Evolutionary conservation across 371 early-diverging fungal species (phyloP).

Genomic region (Sporodiniella umbellata): DNA sequence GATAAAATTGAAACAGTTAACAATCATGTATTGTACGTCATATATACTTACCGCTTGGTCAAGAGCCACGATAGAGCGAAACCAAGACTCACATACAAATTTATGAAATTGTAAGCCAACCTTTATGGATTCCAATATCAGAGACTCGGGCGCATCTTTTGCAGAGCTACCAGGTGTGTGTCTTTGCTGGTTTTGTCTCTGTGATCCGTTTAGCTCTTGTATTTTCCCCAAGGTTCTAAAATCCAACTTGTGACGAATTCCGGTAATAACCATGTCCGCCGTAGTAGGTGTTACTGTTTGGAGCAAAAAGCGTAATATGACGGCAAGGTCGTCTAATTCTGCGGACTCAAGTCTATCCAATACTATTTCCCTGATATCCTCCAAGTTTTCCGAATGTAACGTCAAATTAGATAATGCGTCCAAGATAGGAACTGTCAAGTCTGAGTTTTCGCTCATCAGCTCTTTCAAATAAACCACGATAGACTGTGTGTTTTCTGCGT

Average conservation of each 20-base stretch:
- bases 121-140: slow-evolving; percentile 69
- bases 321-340: slow-evolving; percentile 66
- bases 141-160: slow-evolving; percentile 48
- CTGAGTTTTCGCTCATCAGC: slow-evolving; percentile 58
- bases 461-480: slow-evolving; percentile 63
- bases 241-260: slow-evolving; percentile 56
- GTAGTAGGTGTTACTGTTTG: slow-evolving; percentile 58
- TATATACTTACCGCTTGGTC: slow-evolving; percentile 26
- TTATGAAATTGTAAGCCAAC: slow-evolving; percentile 66
- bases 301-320: slow-evolving; percentile 69
- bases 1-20: too few species aligned
- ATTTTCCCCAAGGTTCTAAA: slow-evolving; percentile 50
- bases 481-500: slow-evolving; percentile 24
- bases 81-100: slow-evolving; percentile 72
- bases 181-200: neutral
- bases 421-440: slow-evolving; percentile 68
- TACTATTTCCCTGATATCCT: slow-evolving; percentile 56
- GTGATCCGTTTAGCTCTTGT: slow-evolving; percentile 9
- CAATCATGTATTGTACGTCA: neutral
- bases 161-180: neutral
- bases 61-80: slow-evolving; percentile 53
- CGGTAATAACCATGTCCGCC: slow-evolving; percentile 38
- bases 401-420: slow-evolving; percentile 75
- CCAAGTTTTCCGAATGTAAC: slow-evolving; percentile 51
- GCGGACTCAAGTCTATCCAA: slow-evolving; percentile 64